Evolutionary conservation across 73 alveolate species (phyloP).

Genomic region (Stentor coeruleus): DNA sequence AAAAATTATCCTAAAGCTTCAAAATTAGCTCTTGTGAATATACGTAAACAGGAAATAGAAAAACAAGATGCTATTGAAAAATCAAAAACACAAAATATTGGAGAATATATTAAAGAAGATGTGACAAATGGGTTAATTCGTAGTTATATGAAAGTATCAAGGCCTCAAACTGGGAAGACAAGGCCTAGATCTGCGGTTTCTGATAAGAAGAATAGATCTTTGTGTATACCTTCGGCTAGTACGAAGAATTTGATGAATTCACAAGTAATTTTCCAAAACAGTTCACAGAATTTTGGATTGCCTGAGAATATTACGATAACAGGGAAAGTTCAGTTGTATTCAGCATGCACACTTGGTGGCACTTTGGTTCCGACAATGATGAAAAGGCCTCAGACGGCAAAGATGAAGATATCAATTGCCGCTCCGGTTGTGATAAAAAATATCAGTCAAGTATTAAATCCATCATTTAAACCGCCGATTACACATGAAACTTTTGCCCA

Average conservation of each 20-base stretch:
- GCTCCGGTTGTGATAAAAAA: neutral
- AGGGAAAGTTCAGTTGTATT: neutral
- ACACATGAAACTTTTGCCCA: slow-evolving; percentile 20
- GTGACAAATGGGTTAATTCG: neutral
- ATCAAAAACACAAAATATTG: neutral
- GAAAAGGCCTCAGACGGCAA: neutral
- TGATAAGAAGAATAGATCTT: neutral
- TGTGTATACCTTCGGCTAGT: neutral
- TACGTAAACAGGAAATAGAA: neutral
- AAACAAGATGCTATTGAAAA: neutral
- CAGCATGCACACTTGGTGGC: slow-evolving; percentile 7
- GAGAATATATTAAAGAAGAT: neutral
- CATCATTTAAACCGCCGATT: neutral
- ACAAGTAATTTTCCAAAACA: neutral
- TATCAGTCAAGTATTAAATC: neutral
- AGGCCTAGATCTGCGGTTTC: neutral
- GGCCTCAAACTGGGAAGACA: neutral
- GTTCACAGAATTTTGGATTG: neutral
- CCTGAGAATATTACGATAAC: neutral
- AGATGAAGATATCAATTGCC: neutral
- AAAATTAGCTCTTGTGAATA: neutral
- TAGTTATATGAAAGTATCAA: neutral
- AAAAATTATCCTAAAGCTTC: slow-evolving; percentile 12
- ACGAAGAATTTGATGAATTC: neutral
- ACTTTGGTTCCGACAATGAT: neutral